These are phyloP conservation scores for Kwoniella heveanensis DNA, from an alignment of 768 basidiomycete genomes.

Conservation along the genomic window DNA sequence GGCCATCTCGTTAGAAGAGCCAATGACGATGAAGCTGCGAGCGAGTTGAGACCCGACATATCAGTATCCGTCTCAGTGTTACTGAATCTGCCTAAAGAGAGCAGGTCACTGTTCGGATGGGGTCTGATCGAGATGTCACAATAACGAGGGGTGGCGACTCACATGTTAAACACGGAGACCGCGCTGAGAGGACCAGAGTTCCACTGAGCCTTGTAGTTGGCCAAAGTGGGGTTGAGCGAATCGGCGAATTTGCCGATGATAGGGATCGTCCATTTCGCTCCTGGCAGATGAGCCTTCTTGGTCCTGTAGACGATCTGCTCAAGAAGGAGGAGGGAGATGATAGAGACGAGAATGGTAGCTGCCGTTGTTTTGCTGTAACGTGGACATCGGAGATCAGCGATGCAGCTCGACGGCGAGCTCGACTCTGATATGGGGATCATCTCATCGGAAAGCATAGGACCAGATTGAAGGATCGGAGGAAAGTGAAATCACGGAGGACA, in stretches of 20 bases:
- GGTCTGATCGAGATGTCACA: no score
- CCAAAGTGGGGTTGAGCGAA: conserved; percentile 85
- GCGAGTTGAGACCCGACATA: not conserved
- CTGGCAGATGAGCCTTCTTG: conserved; percentile 87
- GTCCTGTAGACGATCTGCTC: conserved; percentile 78
- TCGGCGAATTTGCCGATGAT: conserved; percentile 95
- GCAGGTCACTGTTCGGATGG: not conserved
- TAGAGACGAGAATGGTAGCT: conserved; percentile 60
- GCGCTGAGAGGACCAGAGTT: conserved; percentile 82
- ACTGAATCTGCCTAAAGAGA: not conserved
- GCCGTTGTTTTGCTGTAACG: conserved; percentile 43
- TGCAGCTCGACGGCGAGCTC: no score
- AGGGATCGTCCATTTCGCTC: conserved; percentile 91
- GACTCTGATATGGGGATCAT: no score
- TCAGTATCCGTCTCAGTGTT: not conserved
- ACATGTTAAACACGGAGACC: conserved; percentile 98
- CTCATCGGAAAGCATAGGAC: no score
- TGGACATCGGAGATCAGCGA: not conserved
- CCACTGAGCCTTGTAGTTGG: conserved; percentile 91
- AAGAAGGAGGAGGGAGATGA: conserved; percentile 74
- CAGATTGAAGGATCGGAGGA: not conserved
- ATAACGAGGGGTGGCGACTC: no score
- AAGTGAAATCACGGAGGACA: no score
- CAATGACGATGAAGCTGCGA: conserved; percentile 96
- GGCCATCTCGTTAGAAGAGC: conserved; percentile 85